These are phyloP conservation scores for Lepidium aucheri DNA, from an alignment of 345 rosid species.

Conservation along the genomic window DNA sequence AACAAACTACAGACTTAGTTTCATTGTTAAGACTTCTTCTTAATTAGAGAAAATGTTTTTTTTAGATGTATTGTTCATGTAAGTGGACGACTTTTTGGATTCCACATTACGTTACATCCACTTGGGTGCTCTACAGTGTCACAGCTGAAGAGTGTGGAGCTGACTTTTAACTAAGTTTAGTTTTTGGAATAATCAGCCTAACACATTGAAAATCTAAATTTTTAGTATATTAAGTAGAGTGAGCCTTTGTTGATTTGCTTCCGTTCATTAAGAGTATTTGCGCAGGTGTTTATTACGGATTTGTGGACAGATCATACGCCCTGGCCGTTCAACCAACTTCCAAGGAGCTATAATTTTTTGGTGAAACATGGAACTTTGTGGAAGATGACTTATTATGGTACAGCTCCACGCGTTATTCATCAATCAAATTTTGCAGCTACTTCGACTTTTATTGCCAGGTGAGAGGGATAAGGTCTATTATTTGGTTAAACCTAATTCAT, in stretches of 20 bases:
- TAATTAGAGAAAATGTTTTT: background rate
- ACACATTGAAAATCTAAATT: background rate
- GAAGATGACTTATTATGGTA: conserved; percentile 88
- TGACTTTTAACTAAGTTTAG: background rate
- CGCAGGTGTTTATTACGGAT: conserved; percentile 94
- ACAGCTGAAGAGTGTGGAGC: background rate
- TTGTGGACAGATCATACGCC: conserved; percentile 98
- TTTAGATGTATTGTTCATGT: background rate
- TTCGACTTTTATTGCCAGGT: conserved; percentile 93
- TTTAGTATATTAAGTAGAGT: background rate
- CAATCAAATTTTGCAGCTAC: conserved; percentile 97
- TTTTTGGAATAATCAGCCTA: background rate
- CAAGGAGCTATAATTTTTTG: conserved; percentile 90
- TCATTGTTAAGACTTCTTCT: background rate
- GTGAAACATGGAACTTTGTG: conserved; percentile 90
- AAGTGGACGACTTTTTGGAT: background rate
- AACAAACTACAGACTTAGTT: background rate
- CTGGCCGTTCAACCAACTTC: conserved; percentile 99
- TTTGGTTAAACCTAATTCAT: background rate
- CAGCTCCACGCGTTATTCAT: conserved; percentile 81
- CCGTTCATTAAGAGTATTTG: conserved; percentile 33
- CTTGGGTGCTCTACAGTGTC: background rate
- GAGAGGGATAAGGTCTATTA: conserved; percentile 30
- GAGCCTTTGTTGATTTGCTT: conserved; percentile 9
- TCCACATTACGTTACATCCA: background rate